These are phyloP conservation scores for Saitozyma podzolica DNA, from an alignment of 768 basidiomycete genomes.

Conservation along the genomic window DNA sequence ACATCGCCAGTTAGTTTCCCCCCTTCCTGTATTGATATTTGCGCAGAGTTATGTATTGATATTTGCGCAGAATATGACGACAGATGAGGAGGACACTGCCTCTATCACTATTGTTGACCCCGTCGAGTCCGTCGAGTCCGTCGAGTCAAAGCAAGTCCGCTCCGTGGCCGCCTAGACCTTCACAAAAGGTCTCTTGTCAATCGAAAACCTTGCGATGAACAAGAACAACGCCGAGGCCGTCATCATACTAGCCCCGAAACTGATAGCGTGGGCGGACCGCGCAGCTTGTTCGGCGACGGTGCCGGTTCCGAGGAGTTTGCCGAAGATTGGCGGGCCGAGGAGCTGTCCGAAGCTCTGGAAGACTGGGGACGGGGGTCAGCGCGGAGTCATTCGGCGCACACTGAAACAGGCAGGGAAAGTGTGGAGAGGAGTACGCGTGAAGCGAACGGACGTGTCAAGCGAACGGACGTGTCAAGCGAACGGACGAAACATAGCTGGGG, in stretches of 20 bases:
- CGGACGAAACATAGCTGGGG: too few relatives aligned
- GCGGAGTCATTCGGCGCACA: background rate
- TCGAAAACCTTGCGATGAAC: constrained; percentile 5
- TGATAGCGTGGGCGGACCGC: constrained; percentile 15
- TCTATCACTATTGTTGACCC: too few relatives aligned
- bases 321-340: constrained; percentile 18
- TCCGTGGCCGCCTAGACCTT: too few relatives aligned
- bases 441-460: too few relatives aligned
- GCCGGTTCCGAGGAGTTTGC: constrained; percentile 19
- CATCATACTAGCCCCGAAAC: constrained; percentile 18
- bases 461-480: too few relatives aligned
- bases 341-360: constrained; percentile 19
- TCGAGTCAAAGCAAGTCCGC: too few relatives aligned
- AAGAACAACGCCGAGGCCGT: constrained; percentile 8
- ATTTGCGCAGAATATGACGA: too few relatives aligned
- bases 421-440: background rate
- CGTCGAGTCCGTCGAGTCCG: too few relatives aligned
- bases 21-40: too few relatives aligned
- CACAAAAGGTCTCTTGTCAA: constrained; percentile 10
- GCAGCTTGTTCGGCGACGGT: constrained; percentile 6
- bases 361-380: constrained; percentile 2
- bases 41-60: too few relatives aligned
- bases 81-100: too few relatives aligned
- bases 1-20: too few relatives aligned
- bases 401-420: background rate